phyloP scores from a whole-genome alignment of 2,329 filamentous ascomycete species.

The Camillea tinctor region DNA sequence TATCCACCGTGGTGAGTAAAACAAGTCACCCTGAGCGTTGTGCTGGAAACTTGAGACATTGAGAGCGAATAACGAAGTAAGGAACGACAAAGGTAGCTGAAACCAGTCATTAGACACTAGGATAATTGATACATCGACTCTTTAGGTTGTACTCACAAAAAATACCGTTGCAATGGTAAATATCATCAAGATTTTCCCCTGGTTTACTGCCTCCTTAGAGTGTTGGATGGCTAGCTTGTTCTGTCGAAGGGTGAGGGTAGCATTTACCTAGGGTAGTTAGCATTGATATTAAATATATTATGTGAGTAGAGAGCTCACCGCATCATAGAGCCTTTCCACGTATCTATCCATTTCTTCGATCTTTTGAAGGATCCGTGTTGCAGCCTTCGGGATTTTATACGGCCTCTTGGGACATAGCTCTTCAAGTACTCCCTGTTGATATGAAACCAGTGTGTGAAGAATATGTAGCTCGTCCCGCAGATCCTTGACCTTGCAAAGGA shows the following conservation, averaged over 20 bases:
- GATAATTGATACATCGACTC: neutral
- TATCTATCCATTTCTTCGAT: neutral
- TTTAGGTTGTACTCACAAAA: neutral
- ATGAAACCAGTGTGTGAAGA: neutral
- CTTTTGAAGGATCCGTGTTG: neutral
- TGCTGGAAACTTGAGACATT: neutral
- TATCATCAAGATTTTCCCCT: neutral
- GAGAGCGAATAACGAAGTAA: neutral
- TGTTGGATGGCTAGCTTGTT: neutral
- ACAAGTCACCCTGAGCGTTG: neutral
- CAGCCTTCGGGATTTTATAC: neutral
- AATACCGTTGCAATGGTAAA: neutral
- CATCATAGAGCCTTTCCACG: neutral
- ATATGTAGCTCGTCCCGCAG: neutral
- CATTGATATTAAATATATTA: neutral
- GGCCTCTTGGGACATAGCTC: neutral
- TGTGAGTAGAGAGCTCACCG: neutral
- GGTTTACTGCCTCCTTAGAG: neutral
- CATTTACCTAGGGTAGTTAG: neutral
- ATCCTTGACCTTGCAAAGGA: neutral
- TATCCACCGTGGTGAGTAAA: neutral
- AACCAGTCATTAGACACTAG: neutral
- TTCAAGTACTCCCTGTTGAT: neutral
- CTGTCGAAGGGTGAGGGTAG: neutral
- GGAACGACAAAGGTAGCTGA: neutral